Percentiles rank a stretch among this genome's conserved stretches.
phyloP scores from a whole-genome alignment of 805 yeast species.

The Nakazawaea ishiwadae region DNA sequence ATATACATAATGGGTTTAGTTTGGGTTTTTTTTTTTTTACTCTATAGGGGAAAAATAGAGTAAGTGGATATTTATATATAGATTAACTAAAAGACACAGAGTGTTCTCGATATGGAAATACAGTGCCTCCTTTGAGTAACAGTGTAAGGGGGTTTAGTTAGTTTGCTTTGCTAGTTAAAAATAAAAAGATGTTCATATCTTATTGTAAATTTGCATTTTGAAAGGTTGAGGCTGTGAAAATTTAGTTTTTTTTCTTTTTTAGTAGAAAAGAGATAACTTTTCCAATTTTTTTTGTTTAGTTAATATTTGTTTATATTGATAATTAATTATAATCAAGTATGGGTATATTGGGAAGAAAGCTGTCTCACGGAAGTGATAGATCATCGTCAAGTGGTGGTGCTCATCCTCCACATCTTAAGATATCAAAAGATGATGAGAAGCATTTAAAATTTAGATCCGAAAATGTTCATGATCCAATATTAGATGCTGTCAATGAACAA shows the following conservation, averaged over 20 bases:
- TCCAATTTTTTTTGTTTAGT: too few species aligned
- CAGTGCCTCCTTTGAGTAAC: too few species aligned
- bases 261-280: too few species aligned
- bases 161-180: too few species aligned
- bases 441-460: slow-evolving; percentile 62
- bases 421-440: slow-evolving; percentile 47
- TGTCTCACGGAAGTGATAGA: background rate
- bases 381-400: slow-evolving; percentile 13
- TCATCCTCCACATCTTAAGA: slow-evolving; percentile 29
- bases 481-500: slow-evolving; percentile 89
- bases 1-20: too few species aligned
- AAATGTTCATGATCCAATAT: slow-evolving; percentile 82
- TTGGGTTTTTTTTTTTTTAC: too few species aligned
- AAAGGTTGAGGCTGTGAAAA: background rate
- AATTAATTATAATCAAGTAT: background rate
- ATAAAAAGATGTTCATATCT: background rate
- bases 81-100: too few species aligned
- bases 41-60: too few species aligned
- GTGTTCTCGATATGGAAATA: too few species aligned
- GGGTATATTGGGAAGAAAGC: slow-evolving; percentile 12
- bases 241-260: background rate
- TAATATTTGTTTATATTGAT: background rate
- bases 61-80: too few species aligned
- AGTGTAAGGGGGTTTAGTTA: too few species aligned
- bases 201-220: background rate